A percentile compares a stretch with the other conserved stretches of the same genome.
phyloP scores from a whole-genome alignment of 306 rosid genomes.

The Hippophae rhamnoides region DNA sequence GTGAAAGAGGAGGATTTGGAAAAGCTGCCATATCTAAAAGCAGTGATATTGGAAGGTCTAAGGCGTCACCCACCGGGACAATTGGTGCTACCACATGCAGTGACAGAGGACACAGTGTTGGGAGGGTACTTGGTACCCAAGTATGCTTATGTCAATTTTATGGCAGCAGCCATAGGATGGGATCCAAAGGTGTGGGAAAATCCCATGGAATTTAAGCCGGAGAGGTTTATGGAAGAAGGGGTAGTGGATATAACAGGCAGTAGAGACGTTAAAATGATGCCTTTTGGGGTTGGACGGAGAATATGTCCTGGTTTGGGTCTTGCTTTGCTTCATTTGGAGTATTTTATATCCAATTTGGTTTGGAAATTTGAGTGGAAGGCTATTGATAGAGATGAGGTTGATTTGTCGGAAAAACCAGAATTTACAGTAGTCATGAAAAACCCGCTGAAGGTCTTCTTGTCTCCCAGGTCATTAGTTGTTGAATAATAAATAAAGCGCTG shows the following conservation, averaged over 20 bases:
- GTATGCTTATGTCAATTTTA: constrained; percentile 13
- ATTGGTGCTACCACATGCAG: constrained; percentile 20
- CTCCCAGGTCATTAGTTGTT: background rate
- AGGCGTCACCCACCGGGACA: constrained; percentile 29
- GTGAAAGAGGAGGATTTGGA: constrained; percentile 20
- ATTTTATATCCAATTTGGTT: constrained; percentile 27
- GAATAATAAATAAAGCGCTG: too few species aligned
- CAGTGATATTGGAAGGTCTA: constrained; percentile 22
- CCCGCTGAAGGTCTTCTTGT: constrained; percentile 14
- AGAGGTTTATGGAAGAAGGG: constrained; percentile 11
- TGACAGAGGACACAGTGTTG: constrained; percentile 14
- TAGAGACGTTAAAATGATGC: constrained; percentile 28
- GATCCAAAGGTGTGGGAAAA: constrained; percentile 25
- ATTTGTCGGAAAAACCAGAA: constrained; percentile 21
- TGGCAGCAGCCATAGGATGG: constrained; percentile 29
- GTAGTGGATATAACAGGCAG: constrained; percentile 12
- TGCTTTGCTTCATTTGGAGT: constrained; percentile 26
- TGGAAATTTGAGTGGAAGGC: constrained; percentile 22
- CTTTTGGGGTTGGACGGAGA: constrained; percentile 27
- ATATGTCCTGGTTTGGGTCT: constrained; percentile 15
- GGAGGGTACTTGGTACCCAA: constrained; percentile 19
- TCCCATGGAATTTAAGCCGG: constrained; percentile 27
- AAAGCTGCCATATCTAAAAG: constrained; percentile 20
- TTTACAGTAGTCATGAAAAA: constrained; percentile 29
- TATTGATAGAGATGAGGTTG: constrained; percentile 4